These are phyloP conservation scores for Nymphaea colorata DNA, from an alignment of 164 flowering plant species.

Conservation along the genomic window DNA sequence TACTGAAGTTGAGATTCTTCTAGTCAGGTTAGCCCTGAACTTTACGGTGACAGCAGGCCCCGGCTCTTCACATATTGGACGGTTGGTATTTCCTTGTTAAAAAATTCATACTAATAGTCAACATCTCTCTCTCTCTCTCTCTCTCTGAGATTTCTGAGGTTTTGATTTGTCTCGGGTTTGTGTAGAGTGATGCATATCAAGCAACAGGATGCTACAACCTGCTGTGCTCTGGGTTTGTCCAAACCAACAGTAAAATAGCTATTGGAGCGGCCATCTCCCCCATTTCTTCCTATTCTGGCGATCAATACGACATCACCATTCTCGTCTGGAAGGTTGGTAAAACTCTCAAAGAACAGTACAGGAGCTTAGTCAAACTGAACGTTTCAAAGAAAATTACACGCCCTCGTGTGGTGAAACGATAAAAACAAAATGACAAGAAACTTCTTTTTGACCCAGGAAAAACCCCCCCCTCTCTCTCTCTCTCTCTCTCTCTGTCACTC, in stretches of 20 bases:
- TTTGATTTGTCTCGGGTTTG: background rate
- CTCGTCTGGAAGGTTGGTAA: conserved; percentile 78
- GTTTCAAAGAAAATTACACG: too few species aligned
- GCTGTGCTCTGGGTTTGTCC: conserved; percentile 92
- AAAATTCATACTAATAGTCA: background rate
- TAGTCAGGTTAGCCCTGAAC: conserved; percentile 99
- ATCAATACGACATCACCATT: conserved; percentile 85
- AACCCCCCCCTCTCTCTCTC: too few species aligned
- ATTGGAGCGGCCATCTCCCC: conserved; percentile 99
- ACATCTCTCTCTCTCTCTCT: too few species aligned
- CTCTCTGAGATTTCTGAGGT: background rate
- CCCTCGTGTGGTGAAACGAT: too few species aligned
- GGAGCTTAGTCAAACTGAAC: too few species aligned
- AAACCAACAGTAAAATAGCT: conserved; percentile 68
- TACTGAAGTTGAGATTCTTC: conserved; percentile 54
- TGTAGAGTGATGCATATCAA: conserved; percentile 82
- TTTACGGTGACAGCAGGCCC: conserved; percentile 95
- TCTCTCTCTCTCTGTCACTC: too few species aligned
- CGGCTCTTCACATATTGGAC: conserved; percentile 98
- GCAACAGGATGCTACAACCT: conserved; percentile 96
- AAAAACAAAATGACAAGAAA: too few species aligned
- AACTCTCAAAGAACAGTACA: too few species aligned
- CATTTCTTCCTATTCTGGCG: conserved; percentile 50
- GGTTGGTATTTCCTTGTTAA: conserved; percentile 31
- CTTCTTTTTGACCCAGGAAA: too few species aligned